Percentiles rank a stretch among this genome's conserved stretches.
phyloP scores from a whole-genome alignment of 2,329 filamentous ascomycete species.

The Paraconiothyrium sp. region DNA sequence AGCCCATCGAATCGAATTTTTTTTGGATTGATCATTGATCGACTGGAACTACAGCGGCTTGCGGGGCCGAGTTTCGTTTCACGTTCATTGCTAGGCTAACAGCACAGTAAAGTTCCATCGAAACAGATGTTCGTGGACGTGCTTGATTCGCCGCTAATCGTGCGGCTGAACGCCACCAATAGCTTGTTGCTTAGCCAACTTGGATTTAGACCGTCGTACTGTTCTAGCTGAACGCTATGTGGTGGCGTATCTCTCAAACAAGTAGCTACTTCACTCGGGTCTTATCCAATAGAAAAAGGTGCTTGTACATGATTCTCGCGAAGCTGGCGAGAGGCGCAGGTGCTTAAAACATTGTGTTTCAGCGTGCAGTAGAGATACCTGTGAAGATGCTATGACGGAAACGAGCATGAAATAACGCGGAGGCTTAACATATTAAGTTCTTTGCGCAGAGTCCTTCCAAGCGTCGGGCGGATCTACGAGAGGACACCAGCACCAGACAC shows the following conservation, averaged over 20 bases:
- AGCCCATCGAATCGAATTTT: no score
- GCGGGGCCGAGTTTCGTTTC: neutral
- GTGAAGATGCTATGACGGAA: neutral
- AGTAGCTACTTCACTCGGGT: neutral
- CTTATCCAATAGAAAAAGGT: neutral
- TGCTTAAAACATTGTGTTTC: neutral
- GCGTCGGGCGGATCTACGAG: neutral
- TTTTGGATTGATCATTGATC: no score
- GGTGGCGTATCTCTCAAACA: neutral
- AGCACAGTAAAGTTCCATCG: neutral
- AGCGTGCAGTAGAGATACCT: neutral
- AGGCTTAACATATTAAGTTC: neutral
- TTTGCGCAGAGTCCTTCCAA: neutral
- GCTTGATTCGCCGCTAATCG: neutral
- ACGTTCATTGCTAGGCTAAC: neutral
- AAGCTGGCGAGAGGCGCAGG: neutral
- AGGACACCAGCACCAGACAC: neutral
- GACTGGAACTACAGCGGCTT: no score
- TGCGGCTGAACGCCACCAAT: slow-evolving; percentile 9
- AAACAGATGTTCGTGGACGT: neutral
- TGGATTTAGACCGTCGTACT: neutral
- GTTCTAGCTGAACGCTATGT: neutral
- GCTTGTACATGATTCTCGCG: neutral
- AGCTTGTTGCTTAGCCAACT: slow-evolving; percentile 6
- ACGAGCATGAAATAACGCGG: neutral